A percentile compares a stretch with the other conserved stretches of the same genome.
phyloP scores from a whole-genome alignment of 23 red algal species.

The Cyanidiococcus yangmingshanensis region DNA sequence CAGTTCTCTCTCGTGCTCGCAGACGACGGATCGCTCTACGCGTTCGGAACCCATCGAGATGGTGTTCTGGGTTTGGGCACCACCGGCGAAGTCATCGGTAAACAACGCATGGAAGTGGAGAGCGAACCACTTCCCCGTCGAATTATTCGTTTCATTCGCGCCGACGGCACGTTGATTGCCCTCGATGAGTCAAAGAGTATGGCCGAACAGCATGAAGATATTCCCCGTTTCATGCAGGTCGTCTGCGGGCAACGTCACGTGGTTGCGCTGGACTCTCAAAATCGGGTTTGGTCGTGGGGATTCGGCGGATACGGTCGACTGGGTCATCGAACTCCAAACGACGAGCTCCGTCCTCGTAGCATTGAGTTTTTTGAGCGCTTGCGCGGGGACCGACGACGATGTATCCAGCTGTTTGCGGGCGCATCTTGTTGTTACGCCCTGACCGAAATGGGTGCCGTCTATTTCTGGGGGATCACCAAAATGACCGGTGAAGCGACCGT shows the following conservation, averaged over 20 bases:
- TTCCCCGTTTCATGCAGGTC: slow-evolving; percentile 1
- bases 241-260: slow-evolving; percentile 7
- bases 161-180: neutral
- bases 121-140: neutral
- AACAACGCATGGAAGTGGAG: neutral
- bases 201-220: neutral
- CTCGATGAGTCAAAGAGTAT: neutral
- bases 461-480: slow-evolving; percentile 8
- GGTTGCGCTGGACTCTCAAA: neutral
- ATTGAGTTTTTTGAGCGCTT: slow-evolving; percentile 18
- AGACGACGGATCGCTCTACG: slow-evolving; percentile 2
- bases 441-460: slow-evolving; percentile 15
- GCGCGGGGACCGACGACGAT: slow-evolving; percentile 7
- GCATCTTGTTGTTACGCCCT: slow-evolving; percentile 9
- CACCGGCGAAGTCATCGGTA: slow-evolving; percentile 16
- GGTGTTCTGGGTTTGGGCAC: slow-evolving; percentile 13
- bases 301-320: slow-evolving; percentile 12
- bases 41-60: slow-evolving; percentile 10
- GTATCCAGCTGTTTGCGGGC: neutral
- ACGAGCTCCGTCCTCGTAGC: slow-evolving; percentile 4
- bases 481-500: slow-evolving; percentile 8
- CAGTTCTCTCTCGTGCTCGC: slow-evolving; percentile 11
- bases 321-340: slow-evolving; percentile 4
- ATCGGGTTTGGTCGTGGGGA: slow-evolving; percentile 11
- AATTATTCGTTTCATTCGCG: neutral